Evolutionary conservation across 1,139 yeast genomes (phyloP), one percentile per base, ranked within the genome.

Genomic region (Kazachstania sp.): DNA sequence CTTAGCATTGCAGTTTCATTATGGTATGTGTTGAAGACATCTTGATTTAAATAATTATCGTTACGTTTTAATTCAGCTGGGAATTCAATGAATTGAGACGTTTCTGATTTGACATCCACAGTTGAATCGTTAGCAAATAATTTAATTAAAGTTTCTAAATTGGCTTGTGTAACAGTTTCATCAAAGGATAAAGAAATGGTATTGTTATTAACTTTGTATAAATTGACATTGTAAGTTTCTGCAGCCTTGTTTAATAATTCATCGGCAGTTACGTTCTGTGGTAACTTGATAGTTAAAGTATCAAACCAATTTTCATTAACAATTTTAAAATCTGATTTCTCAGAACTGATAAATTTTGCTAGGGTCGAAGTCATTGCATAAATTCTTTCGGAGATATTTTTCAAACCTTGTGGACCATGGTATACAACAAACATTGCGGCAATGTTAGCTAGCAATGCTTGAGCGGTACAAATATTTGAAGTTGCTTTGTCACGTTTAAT

Each of bases 401-500:
- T 77, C 59, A 92, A 74, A n/a, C 97, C 97, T 58, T 83, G 75
- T 31, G 95, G 94, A 37, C 98, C 98, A 63, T 92, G 98, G 70
- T 88, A 92, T 37, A 92, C 95, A 9, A 94, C 97, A 65, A 90
- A 92, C 79, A 85, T 87, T 37, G 97, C 92, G 26, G 97, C 79
- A 73, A 92, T 88, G 67, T 92, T 92, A 36, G 98, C 98, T 56
- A 92, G 73, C 52, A 92, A 74, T 19, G 97, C 97, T 72, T 92
- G 97, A 9, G 97, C 96, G 36, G 98, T 92, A 72, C 98, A 92
- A 52, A 92, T 92, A 66, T 92, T 92, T 39, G 96, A 87, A 30
- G 98, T 92, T 16, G 98, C 98, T 71, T 86, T 90, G 68, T 92
- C 98, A 66, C 98, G 80, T 67, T 90, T 85, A 64, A 92, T 92